phyloP scores from a whole-genome alignment of 176 grass and related monocot genomes.

The Metroxylon sagu region DNA sequence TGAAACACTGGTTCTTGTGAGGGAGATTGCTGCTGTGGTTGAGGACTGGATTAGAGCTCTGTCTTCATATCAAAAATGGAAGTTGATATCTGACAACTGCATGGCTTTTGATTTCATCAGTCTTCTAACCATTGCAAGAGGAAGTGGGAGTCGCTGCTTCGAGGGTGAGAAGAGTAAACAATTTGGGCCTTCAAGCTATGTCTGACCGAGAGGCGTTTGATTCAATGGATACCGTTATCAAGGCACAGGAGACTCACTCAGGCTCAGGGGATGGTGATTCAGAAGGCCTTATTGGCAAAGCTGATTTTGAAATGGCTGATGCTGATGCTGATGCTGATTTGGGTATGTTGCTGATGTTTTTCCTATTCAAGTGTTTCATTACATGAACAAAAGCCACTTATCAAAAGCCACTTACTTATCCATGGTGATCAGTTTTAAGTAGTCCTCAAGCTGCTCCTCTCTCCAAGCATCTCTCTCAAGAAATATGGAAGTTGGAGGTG shows the following conservation, averaged over 20 bases:
- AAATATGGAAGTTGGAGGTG: too few species aligned
- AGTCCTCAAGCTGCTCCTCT: too few species aligned
- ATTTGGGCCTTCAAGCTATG: constrained; percentile 36
- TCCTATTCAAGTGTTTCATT: not conserved
- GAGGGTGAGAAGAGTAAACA: constrained; percentile 33
- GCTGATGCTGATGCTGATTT: constrained; percentile 16
- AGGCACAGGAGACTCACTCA: constrained; percentile 38
- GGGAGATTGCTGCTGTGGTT: constrained; percentile 38
- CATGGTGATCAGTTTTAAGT: too few species aligned
- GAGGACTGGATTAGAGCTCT: constrained; percentile 73
- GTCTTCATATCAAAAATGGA: constrained; percentile 94
- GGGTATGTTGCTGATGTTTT: not conserved
- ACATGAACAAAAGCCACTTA: not conserved
- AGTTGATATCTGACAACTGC: constrained; percentile 77
- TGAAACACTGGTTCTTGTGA: constrained; percentile 29
- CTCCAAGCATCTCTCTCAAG: too few species aligned
- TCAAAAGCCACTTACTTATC: not conserved
- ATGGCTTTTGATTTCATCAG: constrained; percentile 24
- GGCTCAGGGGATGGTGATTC: constrained; percentile 13
- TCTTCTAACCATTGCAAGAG: constrained; percentile 53
- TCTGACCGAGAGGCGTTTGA: constrained; percentile 58
- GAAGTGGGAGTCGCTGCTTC: constrained; percentile 49
- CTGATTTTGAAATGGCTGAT: constrained; percentile 2
- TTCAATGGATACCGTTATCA: constrained; percentile 61
- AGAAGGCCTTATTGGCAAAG: constrained; percentile 12